Conservation (phyloP, 331 rosid species). For the Rhamnella rubrinervis region DNA sequence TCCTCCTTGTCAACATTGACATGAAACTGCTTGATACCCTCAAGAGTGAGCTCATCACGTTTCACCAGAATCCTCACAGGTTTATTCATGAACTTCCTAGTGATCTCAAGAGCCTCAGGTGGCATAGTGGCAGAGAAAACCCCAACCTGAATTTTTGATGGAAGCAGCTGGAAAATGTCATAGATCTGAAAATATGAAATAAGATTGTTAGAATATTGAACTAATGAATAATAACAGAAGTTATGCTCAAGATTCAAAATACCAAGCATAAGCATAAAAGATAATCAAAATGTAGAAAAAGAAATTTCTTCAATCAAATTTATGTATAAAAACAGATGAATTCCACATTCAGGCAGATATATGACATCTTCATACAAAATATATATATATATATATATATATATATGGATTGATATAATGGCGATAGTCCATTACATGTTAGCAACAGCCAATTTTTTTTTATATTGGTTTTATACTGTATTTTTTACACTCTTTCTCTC, state of each 20-base stretch:
- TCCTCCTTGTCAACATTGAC: conserved; percentile 70
- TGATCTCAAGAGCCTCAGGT: conserved; percentile 75
- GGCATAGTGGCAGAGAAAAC: conserved; percentile 83
- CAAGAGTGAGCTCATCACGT: conserved; percentile 69
- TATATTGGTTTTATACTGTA: no score
- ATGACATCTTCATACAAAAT: no score
- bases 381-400: no score
- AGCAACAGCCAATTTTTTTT: no score
- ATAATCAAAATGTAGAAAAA: neutral
- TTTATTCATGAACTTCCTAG: conserved; percentile 72
- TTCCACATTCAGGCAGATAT: neutral
- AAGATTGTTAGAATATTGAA: conserved; percentile 7
- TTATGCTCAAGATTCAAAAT: no score
- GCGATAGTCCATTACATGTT: no score
- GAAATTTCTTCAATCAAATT: neutral
- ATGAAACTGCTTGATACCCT: conserved; percentile 67
- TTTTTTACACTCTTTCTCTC: no score
- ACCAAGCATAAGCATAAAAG: no score
- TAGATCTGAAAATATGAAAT: conserved; percentile 43
- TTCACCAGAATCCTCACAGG: conserved; percentile 70
- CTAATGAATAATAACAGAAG: neutral
- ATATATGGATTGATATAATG: no score
- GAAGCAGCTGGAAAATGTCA: conserved; percentile 79
- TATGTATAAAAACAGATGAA: neutral
- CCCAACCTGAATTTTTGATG: conserved; percentile 75